phyloP scores from a whole-genome alignment of 352 stramenopile species.

The Pythium utonaiense region DNA sequence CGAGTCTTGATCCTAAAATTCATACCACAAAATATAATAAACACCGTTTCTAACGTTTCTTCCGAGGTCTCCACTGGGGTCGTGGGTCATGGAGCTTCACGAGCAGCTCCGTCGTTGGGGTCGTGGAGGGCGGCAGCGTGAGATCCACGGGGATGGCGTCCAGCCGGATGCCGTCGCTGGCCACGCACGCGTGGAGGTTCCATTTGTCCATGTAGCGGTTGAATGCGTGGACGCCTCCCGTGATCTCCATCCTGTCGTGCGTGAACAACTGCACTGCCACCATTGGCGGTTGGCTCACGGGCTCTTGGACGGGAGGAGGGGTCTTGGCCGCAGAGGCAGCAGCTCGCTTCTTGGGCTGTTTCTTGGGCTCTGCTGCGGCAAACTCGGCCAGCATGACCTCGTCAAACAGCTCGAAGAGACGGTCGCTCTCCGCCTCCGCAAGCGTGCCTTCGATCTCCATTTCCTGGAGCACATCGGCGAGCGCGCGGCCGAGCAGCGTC shows the following conservation, averaged over 20 bases:
- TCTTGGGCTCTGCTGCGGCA: not conserved
- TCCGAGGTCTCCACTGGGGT: not conserved
- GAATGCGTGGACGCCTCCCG: conserved; percentile 42
- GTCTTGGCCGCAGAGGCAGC: not conserved
- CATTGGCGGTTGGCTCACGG: not conserved
- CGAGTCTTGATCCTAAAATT: not conserved
- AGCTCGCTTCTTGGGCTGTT: not conserved
- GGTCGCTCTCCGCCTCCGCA: conserved; percentile 32
- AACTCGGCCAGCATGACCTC: conserved; percentile 37
- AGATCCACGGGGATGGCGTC: conserved; percentile 26
- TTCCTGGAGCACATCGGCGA: conserved; percentile 59
- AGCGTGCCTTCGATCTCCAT: conserved; percentile 32
- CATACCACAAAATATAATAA: too few relatives aligned
- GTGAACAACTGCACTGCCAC: conserved; percentile 33
- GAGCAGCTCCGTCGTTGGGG: conserved; percentile 29
- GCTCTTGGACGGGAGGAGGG: not conserved
- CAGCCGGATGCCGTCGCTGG: conserved; percentile 25
- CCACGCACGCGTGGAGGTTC: conserved; percentile 39
- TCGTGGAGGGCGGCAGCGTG: not conserved
- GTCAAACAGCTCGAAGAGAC: conserved; percentile 57
- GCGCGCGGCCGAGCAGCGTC: conserved; percentile 51
- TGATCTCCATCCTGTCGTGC: conserved; percentile 43
- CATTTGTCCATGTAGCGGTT: conserved; percentile 70
- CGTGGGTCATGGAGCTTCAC: conserved; percentile 44
- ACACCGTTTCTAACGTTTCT: conserved; percentile 14